Conservation (phyloP, 2,329 filamentous ascomycete genomes). For the Diaporthe batatas region DNA sequence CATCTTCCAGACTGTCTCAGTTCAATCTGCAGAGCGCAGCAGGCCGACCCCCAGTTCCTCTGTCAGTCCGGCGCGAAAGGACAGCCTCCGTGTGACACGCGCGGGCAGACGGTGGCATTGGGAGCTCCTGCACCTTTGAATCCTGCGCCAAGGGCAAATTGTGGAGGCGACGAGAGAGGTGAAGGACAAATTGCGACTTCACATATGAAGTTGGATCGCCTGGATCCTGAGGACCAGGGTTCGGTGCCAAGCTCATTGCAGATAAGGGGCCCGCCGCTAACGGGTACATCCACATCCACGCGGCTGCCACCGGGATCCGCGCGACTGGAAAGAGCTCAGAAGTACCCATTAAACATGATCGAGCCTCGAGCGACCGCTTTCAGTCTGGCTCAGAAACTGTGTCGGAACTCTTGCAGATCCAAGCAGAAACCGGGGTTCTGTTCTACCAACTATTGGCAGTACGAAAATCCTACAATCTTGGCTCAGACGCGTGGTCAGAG, state of each 20-base stretch:
- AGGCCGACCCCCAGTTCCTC: conserved; percentile 28
- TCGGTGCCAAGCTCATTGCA: conserved; percentile 21
- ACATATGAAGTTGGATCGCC: neutral
- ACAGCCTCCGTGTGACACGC: conserved; percentile 34
- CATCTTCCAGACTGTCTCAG: conserved; percentile 46
- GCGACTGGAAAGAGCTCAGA: neutral
- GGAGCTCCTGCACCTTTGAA: conserved; percentile 26
- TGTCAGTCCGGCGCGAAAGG: conserved; percentile 35
- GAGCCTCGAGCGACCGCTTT: conserved; percentile 11
- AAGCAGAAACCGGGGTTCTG: neutral
- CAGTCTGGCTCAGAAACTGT: neutral
- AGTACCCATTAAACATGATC: conserved; percentile 9
- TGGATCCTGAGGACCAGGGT: conserved; percentile 4
- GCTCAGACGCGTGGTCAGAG: neutral
- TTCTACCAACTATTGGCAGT: neutral
- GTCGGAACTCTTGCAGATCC: conserved; percentile 1
- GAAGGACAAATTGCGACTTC: conserved; percentile 22
- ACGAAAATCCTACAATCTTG: neutral
- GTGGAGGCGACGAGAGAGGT: neutral
- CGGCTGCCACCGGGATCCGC: neutral
- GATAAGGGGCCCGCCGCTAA: conserved; percentile 18
- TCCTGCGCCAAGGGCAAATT: conserved; percentile 16
- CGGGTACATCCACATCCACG: neutral
- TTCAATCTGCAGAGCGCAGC: conserved; percentile 33
- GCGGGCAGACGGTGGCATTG: conserved; percentile 35